A percentile compares a stretch with the other conserved stretches of the same genome.
Conservation (phyloP, 2,329 filamentous ascomycete species). For the Dactylellina cionopaga region DNA sequence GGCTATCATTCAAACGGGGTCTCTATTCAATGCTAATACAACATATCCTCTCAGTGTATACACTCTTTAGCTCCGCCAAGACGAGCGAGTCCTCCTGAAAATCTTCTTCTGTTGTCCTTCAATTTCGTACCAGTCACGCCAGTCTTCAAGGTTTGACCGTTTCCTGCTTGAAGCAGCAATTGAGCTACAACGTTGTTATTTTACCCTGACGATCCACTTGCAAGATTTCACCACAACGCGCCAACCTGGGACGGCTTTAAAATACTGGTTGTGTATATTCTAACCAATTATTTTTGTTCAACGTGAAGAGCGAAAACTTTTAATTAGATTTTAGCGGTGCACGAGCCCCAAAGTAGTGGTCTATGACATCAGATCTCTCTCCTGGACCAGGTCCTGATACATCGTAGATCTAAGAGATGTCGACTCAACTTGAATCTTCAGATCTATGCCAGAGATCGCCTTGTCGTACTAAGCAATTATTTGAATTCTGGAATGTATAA, state of each 20-base stretch:
- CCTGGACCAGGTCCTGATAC: neutral
- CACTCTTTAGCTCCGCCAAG: neutral
- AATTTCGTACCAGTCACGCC: neutral
- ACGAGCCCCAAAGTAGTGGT: neutral
- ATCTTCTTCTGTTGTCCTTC: neutral
- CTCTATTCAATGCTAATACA: too few relatives aligned
- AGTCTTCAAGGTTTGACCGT: neutral
- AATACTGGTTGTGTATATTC: neutral
- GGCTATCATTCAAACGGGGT: too few relatives aligned
- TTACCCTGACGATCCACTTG: constrained; percentile 23
- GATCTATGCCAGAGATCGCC: neutral
- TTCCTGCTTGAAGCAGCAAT: neutral
- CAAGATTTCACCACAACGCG: constrained; percentile 13
- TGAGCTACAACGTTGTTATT: constrained; percentile 14
- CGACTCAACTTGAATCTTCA: neutral
- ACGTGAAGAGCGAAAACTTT: neutral
- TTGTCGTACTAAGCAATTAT: neutral
- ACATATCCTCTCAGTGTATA: too few relatives aligned
- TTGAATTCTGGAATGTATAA: neutral
- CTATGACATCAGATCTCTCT: neutral
- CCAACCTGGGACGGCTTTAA: neutral
- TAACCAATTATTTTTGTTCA: neutral
- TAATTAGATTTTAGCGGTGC: neutral
- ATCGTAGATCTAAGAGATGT: neutral
- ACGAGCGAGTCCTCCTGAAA: constrained; percentile 5